Evolutionary conservation across 192 early-diverging fungal species (phyloP), one percentile per base, ranked within the genome.

Genomic region (Rhizophagus clarus): DNA sequence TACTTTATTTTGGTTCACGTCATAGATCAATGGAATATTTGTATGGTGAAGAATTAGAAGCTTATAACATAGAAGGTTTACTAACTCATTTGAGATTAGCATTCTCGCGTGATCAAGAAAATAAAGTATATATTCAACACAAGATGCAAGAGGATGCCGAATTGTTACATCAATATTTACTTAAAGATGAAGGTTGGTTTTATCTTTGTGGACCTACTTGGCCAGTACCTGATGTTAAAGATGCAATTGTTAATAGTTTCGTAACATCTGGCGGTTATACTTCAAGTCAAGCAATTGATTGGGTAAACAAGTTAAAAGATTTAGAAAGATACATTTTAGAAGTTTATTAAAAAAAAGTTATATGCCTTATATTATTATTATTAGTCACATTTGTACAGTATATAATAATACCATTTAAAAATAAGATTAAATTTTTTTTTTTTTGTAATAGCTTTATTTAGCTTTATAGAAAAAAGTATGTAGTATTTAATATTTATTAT

Each of bases 141-240:
- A 92, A 92, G 87, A 98, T 98, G 89, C 85, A 93, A 84, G 93
- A 95, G 81, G 97, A 98, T 81, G 84, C 89, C 8, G 87, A 87
- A 61, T 81, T 94, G 83, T 85, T 98, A 47, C 85, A 89, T 63
- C 87, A 93, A 66, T 92, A 92, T 79, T 85, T 98, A 81, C 82
- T 97, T 63, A 85, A 93, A 62, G 70, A 92, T 47, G 89, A 91
- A 42, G 97, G 96, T 26, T 89, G 92, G 79, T 98, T 98, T 83
- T 98, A 98, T 86, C 87, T 98, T n/a, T 98, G 97, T 83, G 97
- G 97, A 76, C 97, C 96, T 45, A 97, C 96, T 24, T 98, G 97
- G 97, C 95, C 94, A 28, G 94, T 96, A 22, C 93, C 94, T 29
- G 97, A 98, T 88, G 95, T 98, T 62, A 93, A 92, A 87, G 95